A percentile compares a stretch with the other conserved stretches of the same genome.
phyloP scores from a whole-genome alignment of 116 monocot genomes.

The Phalaenopsis hybrid region DNA sequence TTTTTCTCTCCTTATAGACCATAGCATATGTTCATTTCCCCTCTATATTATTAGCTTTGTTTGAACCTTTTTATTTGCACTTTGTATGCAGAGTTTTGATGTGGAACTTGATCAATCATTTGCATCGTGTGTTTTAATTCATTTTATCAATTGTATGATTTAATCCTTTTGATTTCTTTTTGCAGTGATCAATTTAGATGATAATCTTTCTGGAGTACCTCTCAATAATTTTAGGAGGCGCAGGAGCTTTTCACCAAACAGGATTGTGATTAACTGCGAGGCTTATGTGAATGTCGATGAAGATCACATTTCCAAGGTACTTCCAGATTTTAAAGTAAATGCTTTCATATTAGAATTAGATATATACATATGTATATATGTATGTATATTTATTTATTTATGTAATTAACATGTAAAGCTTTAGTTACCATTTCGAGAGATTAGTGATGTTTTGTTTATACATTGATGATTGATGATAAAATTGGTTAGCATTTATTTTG shows the following conservation, averaged over 20 bases:
- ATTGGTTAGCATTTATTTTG: too few species aligned
- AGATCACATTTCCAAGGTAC: constrained; percentile 8
- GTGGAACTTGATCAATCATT: background rate
- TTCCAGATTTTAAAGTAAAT: background rate
- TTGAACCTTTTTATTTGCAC: background rate
- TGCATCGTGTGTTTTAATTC: background rate
- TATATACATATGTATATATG: too few species aligned
- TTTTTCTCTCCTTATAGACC: too few species aligned
- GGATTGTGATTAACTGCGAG: constrained; percentile 22
- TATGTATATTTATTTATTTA: too few species aligned
- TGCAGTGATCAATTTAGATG: constrained; percentile 5
- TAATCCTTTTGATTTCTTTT: background rate
- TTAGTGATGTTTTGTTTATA: too few species aligned
- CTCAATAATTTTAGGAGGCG: constrained; percentile 6
- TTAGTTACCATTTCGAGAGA: too few species aligned
- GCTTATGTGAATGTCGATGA: constrained; percentile 8
- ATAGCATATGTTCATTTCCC: background rate
- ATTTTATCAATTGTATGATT: background rate
- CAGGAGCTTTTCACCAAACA: constrained; percentile 12
- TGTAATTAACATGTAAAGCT: too few species aligned
- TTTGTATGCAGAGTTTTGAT: background rate
- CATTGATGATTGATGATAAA: too few species aligned
- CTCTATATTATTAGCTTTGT: background rate
- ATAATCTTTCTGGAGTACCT: background rate
- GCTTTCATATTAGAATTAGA: background rate